phyloP scores from a whole-genome alignment of 1,284 basidiomycete species.

The Ceratobasidium theobromae region DNA sequence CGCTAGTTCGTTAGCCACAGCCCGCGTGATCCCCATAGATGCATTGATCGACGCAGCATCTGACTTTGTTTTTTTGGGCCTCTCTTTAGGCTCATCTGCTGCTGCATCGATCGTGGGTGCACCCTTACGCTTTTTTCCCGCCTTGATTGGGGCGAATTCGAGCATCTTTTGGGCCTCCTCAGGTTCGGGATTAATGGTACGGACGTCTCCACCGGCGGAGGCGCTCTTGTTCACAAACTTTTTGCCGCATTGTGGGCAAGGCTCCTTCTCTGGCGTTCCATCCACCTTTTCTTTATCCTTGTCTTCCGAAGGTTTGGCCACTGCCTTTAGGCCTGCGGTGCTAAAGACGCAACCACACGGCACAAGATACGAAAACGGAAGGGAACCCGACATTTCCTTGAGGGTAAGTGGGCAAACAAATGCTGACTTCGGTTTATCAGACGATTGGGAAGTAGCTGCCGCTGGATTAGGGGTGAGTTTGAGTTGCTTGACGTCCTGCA shows the following conservation, averaged over 20 bases:
- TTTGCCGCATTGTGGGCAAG: slow-evolving; percentile 72
- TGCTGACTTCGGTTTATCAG: slow-evolving; percentile 50
- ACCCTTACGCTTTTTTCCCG: slow-evolving; percentile 64
- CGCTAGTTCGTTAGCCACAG: slow-evolving; percentile 56
- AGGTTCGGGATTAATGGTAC: slow-evolving; percentile 61
- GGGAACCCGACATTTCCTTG: slow-evolving; percentile 90
- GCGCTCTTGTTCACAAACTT: slow-evolving; percentile 56
- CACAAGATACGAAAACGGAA: slow-evolving; percentile 84
- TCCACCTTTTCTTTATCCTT: slow-evolving; percentile 40
- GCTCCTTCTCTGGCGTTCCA: slow-evolving; percentile 47
- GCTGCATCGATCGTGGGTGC: slow-evolving; percentile 41
- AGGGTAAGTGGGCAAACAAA: slow-evolving; percentile 88
- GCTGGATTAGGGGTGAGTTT: slow-evolving; percentile 73
- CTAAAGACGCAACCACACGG: slow-evolving; percentile 89
- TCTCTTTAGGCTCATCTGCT: slow-evolving; percentile 48
- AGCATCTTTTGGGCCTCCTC: slow-evolving; percentile 62
- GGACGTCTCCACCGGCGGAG: slow-evolving; percentile 49
- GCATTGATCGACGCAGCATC: slow-evolving; percentile 35
- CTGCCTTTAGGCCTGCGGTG: slow-evolving; percentile 68
- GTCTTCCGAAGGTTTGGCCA: slow-evolving; percentile 47
- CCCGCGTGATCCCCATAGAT: slow-evolving; percentile 37
- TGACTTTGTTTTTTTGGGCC: slow-evolving; percentile 44
- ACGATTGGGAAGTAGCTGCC: slow-evolving; percentile 42
- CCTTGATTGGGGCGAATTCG: slow-evolving; percentile 50
- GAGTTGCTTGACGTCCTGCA: slow-evolving; percentile 83